Evolutionary conservation across 2,329 filamentous ascomycete species (phyloP).

Genomic region (Fusarium chuoi): DNA sequence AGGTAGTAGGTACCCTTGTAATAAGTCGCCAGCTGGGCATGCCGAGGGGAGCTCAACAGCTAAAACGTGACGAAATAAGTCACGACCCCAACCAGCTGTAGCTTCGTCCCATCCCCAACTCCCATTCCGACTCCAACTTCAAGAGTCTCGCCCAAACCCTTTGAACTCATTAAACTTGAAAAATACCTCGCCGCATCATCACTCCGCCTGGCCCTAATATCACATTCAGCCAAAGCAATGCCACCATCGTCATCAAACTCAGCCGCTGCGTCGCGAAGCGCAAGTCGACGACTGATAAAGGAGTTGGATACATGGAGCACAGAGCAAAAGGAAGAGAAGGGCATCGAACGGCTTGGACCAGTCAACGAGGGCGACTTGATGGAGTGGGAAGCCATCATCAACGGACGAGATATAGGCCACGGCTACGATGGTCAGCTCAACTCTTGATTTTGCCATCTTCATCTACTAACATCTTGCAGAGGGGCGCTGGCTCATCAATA

Average conservation of each 20-base stretch:
- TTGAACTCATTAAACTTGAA: neutral
- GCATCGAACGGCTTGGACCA: conserved; percentile 69
- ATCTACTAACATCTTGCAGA: conserved; percentile 48
- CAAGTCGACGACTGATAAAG: conserved; percentile 66
- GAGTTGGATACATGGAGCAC: conserved; percentile 65
- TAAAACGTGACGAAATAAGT: conserved; percentile 30
- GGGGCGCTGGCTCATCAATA: conserved; percentile 85
- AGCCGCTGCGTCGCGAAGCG: conserved; percentile 53
- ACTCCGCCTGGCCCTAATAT: conserved; percentile 1
- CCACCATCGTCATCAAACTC: conserved; percentile 33
- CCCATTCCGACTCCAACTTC: neutral
- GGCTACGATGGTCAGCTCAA: conserved; percentile 64
- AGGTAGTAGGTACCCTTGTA: conserved; percentile 36
- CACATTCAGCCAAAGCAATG: conserved; percentile 20
- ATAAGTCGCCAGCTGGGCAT: conserved; percentile 2
- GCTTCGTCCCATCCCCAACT: conserved; percentile 1
- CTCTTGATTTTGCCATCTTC: neutral
- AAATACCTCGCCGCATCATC: neutral
- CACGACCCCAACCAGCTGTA: conserved; percentile 20
- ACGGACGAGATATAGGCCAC: conserved; percentile 63
- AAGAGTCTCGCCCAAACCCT: neutral
- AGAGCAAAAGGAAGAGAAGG: conserved; percentile 60
- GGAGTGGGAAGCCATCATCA: conserved; percentile 69
- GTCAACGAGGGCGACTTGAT: conserved; percentile 65
- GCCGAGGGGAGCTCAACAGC: conserved; percentile 14